Evolutionary conservation across 2,329 filamentous ascomycete genomes (phyloP), one percentile per base, ranked within the genome.

Genomic region (Fusarium neocosmosporiellum): DNA sequence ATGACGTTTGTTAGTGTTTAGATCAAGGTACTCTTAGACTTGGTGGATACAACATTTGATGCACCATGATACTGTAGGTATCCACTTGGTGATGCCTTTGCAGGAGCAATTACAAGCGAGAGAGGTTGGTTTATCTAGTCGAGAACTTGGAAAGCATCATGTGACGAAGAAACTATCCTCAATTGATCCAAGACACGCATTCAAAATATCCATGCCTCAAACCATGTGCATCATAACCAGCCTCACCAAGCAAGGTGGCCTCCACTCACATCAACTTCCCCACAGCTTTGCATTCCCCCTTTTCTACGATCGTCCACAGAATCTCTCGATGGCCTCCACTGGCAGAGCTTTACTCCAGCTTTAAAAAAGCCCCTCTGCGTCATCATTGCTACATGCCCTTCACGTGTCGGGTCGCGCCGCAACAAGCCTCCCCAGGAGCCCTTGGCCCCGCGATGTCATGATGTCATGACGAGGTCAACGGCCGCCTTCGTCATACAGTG

Each of bases 391-490:
- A 53, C 66, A 71, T 72, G 11, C 43, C 27, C 66, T 69, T 69
- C 75, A 75, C 76, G 70, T 74, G 71, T 50, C 54, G 64, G 43
- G 70, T 69, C 64, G 69, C 66, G 53, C 69, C 67, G 71, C 68
- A 63, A 62, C 20, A 29, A 31, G 46, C 46, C 27, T 37, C 18
- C 20, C 41, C 65, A 75, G 59, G 57, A 75, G 69, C 59, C 71
- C 63, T 34, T 70, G 67, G 67, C 67, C 75, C 73, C 71, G 59
- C 74, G 62, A 53, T 60, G 65, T 58, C 37, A 75, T 78, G 77
- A 78, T 75, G 77, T 78, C 77, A 78, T 78, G 60, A 50, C 59
- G 58, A 70, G 57, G 67, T 68, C 69, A 70, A 67, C 55, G 62
- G 64, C 55, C 67, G 27, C 20, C 48, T 55, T 37, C 66, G 60